These are phyloP conservation scores for Colletotrichum sp. DNA, from an alignment of 2,329 filamentous ascomycete genomes.

Conservation along the genomic window DNA sequence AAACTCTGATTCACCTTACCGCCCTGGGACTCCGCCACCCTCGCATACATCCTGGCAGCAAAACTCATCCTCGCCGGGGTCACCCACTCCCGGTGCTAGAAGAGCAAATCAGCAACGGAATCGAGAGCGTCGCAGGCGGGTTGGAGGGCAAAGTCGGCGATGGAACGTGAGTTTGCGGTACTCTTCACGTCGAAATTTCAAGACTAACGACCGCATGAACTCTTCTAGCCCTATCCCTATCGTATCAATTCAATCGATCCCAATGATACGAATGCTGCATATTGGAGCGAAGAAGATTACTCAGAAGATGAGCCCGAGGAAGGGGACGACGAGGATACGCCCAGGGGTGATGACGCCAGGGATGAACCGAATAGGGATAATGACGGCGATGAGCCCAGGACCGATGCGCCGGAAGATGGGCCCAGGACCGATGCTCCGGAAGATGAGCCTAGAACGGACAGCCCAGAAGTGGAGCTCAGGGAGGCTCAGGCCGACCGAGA, in stretches of 20 bases:
- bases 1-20: background rate
- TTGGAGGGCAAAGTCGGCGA: background rate
- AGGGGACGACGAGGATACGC: background rate
- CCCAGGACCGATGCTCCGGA: too few relatives aligned
- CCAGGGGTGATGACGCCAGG: too few relatives aligned
- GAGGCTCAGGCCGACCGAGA: accelerated
- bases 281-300: background rate
- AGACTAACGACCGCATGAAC: background rate
- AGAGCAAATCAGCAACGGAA: background rate
- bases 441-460: background rate
- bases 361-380: background rate
- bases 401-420: background rate
- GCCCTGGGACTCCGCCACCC: background rate
- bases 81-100: background rate
- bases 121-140: background rate
- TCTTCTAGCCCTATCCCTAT: background rate
- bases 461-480: background rate
- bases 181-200: background rate
- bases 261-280: background rate
- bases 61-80: background rate
- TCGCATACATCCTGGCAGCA: background rate
- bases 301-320: background rate
- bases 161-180: background rate
- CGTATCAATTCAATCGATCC: background rate
- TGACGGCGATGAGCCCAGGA: background rate